Conservation (phyloP, 1,139 yeast genomes). For the Candida mesenterica region DNA sequence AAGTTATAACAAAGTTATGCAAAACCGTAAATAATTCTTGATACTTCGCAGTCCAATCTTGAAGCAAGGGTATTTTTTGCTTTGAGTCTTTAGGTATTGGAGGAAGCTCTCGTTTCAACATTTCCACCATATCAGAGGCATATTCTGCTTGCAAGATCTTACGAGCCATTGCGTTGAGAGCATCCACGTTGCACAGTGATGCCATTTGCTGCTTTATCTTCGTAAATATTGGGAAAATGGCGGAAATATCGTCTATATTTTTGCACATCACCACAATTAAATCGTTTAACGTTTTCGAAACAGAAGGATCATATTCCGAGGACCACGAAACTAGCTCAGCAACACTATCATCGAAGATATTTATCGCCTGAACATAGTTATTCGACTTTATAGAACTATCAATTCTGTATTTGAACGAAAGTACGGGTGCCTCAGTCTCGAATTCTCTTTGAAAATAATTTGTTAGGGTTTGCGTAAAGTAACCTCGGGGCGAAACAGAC, state of each 20-base stretch:
- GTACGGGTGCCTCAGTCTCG: constrained; percentile 21
- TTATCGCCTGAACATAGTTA: constrained; percentile 25
- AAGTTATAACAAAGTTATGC: constrained; percentile 45
- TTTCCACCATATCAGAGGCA: constrained; percentile 58
- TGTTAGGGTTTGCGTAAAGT: constrained; percentile 16
- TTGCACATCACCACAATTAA: constrained; percentile 26
- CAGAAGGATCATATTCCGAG: constrained; percentile 28
- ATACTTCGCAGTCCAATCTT: constrained; percentile 29
- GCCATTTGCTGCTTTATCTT: constrained; percentile 40
- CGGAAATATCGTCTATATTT: constrained; percentile 20
- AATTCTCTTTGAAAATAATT: constrained; percentile 14
- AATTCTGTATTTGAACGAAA: constrained; percentile 29
- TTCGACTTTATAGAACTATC: constrained; percentile 27
- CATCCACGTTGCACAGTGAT: constrained; percentile 29
- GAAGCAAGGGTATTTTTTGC: constrained; percentile 27
- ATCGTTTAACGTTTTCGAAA: constrained; percentile 32
- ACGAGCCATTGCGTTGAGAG: constrained; percentile 47
- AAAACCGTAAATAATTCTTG: constrained; percentile 36
- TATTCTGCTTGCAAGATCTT: constrained; percentile 48
- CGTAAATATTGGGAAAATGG: constrained; percentile 33
- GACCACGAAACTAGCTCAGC: constrained; percentile 30
- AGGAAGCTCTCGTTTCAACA: constrained; percentile 61
- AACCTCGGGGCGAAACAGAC: constrained; percentile 21
- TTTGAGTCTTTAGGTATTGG: constrained; percentile 36
- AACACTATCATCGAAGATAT: constrained; percentile 35